Evolutionary conservation across 352 stramenopile genomes (phyloP), one percentile per base, ranked within the genome.

Genomic region (Phytophthora gonapodyides): DNA sequence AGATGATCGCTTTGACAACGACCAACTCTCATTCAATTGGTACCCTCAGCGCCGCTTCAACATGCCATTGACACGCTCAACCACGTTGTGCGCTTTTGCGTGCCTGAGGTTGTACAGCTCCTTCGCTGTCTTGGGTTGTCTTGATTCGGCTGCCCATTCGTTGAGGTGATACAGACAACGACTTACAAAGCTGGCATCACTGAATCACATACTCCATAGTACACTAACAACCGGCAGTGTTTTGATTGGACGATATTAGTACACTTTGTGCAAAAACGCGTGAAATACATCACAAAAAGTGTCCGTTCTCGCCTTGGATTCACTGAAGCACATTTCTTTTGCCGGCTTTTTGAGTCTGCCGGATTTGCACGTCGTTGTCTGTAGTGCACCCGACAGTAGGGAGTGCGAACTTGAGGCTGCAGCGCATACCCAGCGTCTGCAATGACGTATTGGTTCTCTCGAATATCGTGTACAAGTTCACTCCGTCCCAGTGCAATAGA

Each of bases 101-200:
- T 60, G 49, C 0, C 35, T 5, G 5, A 61, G 17, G 19, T 61
- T 56, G 40, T 51, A 66, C 13, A 60, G 34, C 16, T 61, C 48
- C 11, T 61, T 66, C 9, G 1, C 27, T 1, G 34, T 61, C 2
- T 16, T 9, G 3, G 58, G 58, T 36, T n/a, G 49, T 2, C 48
- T 41, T 11, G 42, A 38, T 2, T 17, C 24, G 6, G 46, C 21
- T 5, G 16, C 30, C 21, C 38, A 57, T 17, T 64, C 46, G 47
- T 37, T 51, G 3, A 57, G 47, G 24, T 58, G 57, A 17, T 24
- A n/a, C n/a, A n/a, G n/a, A n/a, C n/a, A n/a, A n/a, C n/a, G n/a
- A n/a, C n/a, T n/a, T n/a, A n/a, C n/a, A n/a, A n/a, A n/a, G n/a
- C n/a, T n/a, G n/a, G n/a, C n/a, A n/a, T n/a, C n/a, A n/a, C n/a